These are phyloP conservation scores for Hymenoscyphus salicellus DNA, from an alignment of 2,329 filamentous ascomycete species.

Conservation along the genomic window DNA sequence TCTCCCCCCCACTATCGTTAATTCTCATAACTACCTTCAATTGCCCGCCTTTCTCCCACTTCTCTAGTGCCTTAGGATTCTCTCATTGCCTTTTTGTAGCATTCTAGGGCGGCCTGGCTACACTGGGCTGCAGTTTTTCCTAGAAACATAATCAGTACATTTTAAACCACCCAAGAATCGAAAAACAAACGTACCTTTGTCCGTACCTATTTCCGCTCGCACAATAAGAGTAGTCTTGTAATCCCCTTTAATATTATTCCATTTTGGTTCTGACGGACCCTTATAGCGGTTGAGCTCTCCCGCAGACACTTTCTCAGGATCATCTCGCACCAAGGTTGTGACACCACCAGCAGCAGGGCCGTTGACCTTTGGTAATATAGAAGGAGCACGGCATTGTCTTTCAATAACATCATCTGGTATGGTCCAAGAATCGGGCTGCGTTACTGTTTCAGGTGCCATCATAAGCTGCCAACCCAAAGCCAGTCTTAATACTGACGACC, in stretches of 20 bases:
- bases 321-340: too few species aligned
- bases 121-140: slow-evolving; percentile 97
- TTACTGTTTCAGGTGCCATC: too few species aligned
- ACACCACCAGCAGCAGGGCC: too few species aligned
- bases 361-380: too few species aligned
- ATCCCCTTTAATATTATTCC: slow-evolving; percentile 61
- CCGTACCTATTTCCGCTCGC: slow-evolving; percentile 93
- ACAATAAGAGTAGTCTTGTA: slow-evolving; percentile 94
- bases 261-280: slow-evolving; percentile 38
- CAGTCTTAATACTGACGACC: too few species aligned
- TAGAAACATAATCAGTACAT: slow-evolving; percentile 38
- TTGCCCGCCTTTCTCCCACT: slow-evolving; percentile 85
- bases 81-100: slow-evolving; percentile 78
- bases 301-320: too few species aligned
- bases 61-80: slow-evolving; percentile 64
- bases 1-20: too few species aligned
- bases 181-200: slow-evolving; percentile 51
- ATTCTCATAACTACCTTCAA: slow-evolving; percentile 91
- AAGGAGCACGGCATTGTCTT: too few species aligned
- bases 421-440: too few species aligned
- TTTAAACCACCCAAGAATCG: slow-evolving; percentile 50
- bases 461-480: too few species aligned
- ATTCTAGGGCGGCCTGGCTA: slow-evolving; percentile 90
- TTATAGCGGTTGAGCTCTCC: too few species aligned
- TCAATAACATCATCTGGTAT: too few species aligned